Evolutionary conservation across 2,329 filamentous ascomycete genomes (phyloP).

Genomic region (Microdochium trichocladiopsis): DNA sequence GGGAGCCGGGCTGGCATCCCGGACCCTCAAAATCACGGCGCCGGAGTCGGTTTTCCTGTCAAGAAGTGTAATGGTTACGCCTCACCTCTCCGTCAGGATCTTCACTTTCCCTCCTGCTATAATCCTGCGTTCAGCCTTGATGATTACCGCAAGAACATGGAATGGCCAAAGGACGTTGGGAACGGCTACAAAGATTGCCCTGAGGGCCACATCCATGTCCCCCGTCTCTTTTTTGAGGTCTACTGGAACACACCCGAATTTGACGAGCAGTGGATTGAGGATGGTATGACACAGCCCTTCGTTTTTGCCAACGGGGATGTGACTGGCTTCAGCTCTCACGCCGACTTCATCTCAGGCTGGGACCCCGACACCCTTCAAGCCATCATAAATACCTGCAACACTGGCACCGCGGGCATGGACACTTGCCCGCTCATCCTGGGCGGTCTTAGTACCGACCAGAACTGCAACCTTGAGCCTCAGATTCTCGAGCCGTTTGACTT

Average conservation of each 20-base stretch:
- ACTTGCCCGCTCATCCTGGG: slow-evolving; percentile 51
- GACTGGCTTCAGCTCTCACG: slow-evolving; percentile 65
- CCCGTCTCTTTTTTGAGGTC: slow-evolving; percentile 51
- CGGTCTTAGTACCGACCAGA: slow-evolving; percentile 38
- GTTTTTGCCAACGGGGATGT: slow-evolving; percentile 63
- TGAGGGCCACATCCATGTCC: slow-evolving; percentile 43
- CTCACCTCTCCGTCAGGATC: slow-evolving; percentile 57
- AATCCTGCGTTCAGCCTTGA: slow-evolving; percentile 53
- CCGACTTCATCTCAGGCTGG: slow-evolving; percentile 70
- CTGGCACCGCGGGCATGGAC: slow-evolving; percentile 52
- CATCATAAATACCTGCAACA: slow-evolving; percentile 61
- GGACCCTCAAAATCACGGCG: slow-evolving; percentile 44
- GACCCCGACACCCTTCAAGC: slow-evolving; percentile 56
- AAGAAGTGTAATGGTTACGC: slow-evolving; percentile 58
- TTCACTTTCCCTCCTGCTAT: slow-evolving; percentile 71
- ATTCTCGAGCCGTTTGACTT: slow-evolving; percentile 28
- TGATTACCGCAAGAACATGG: slow-evolving; percentile 59
- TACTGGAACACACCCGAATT: slow-evolving; percentile 55
- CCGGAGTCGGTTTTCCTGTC: slow-evolving; percentile 63
- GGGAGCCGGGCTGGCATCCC: slow-evolving; percentile 47
- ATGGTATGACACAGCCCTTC: slow-evolving; percentile 53
- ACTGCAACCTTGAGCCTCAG: slow-evolving; percentile 43
- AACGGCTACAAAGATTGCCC: slow-evolving; percentile 48
- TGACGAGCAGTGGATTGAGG: slow-evolving; percentile 42
- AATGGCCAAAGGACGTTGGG: slow-evolving; percentile 44